These are phyloP conservation scores for Ogataea hybrid DNA, from an alignment of 1,139 yeast genomes.

Conservation along the genomic window DNA sequence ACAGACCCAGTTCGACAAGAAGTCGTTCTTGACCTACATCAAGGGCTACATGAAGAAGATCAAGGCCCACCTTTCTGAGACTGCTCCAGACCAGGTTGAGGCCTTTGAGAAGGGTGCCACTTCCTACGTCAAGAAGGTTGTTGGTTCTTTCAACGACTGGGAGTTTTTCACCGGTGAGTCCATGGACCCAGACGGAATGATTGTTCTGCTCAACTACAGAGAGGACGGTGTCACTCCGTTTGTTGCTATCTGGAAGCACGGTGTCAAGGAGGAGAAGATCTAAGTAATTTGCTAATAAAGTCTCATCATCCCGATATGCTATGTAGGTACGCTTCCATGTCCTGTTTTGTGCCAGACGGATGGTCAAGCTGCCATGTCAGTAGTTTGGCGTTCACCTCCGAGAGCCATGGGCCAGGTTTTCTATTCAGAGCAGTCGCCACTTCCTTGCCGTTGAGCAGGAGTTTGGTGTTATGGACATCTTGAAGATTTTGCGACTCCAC, in stretches of 20 bases:
- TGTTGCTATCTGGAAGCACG: constrained; percentile 99
- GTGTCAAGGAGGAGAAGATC: constrained; percentile 85
- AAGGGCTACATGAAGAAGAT: constrained; percentile 98
- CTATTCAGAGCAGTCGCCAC: constrained; percentile 47
- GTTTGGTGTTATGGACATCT: constrained; percentile 46
- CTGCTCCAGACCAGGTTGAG: constrained; percentile 81
- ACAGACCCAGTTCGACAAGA: constrained; percentile 94
- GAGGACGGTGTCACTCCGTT: constrained; percentile 98
- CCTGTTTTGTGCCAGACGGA: constrained; percentile 52
- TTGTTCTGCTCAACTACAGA: constrained; percentile 98
- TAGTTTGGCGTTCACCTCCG: constrained; percentile 50
- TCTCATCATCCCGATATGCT: constrained; percentile 1
- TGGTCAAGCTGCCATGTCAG: constrained; percentile 75
- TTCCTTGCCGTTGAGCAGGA: constrained; percentile 69
- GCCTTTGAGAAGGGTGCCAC: constrained; percentile 96
- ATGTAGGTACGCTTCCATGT: constrained; percentile 50
- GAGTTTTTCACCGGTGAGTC: constrained; percentile 99
- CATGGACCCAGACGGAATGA: constrained; percentile 99
- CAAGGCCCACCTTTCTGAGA: constrained; percentile 85
- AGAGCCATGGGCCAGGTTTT: constrained; percentile 88
- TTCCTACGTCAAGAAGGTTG: constrained; percentile 91
- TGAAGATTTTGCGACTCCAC: constrained; percentile 34
- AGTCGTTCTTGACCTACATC: constrained; percentile 92
- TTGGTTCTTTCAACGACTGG: constrained; percentile 96
- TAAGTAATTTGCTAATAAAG: constrained; percentile 39